phyloP scores from a whole-genome alignment of 108 stramenopile genomes.

The Discostella pseudostelligera region DNA sequence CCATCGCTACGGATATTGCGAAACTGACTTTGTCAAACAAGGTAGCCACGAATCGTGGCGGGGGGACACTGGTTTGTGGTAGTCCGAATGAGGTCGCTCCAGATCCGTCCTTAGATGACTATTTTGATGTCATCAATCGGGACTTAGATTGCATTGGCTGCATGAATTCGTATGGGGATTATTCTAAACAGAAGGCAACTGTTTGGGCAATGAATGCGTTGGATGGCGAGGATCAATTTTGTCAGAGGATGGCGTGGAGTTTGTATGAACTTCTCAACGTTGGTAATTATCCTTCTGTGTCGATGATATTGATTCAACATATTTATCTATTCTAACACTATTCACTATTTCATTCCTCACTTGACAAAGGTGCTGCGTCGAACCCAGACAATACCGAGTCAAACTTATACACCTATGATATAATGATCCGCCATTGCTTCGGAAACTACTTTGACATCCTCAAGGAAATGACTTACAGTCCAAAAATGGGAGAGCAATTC shows the following conservation, averaged over 20 bases:
- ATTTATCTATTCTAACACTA: background rate
- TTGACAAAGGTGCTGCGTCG: slow-evolving; percentile 11
- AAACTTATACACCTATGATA: slow-evolving; percentile 57
- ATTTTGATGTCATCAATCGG: slow-evolving; percentile 30
- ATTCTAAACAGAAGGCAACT: slow-evolving; percentile 40
- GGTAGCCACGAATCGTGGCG: slow-evolving; percentile 23
- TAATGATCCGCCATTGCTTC: slow-evolving; percentile 62
- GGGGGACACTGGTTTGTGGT: slow-evolving; percentile 46
- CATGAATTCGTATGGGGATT: slow-evolving; percentile 30
- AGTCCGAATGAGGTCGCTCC: slow-evolving; percentile 54
- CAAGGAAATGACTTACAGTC: slow-evolving; percentile 52
- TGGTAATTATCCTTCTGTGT: slow-evolving; percentile 3
- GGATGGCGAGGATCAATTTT: slow-evolving; percentile 49
- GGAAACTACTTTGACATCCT: slow-evolving; percentile 56
- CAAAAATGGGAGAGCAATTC: slow-evolving; percentile 59
- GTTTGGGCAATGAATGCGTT: slow-evolving; percentile 40
- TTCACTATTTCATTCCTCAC: background rate
- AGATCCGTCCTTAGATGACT: slow-evolving; percentile 44
- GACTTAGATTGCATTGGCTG: slow-evolving; percentile 44
- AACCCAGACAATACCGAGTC: slow-evolving; percentile 43
- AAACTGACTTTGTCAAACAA: slow-evolving; percentile 21
- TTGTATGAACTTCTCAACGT: slow-evolving; percentile 63
- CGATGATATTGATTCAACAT: background rate
- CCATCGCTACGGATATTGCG: slow-evolving; percentile 21
- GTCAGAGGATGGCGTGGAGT: slow-evolving; percentile 79